Evolutionary conservation across 192 early-diverging fungal genomes (phyloP), one percentile per base, ranked within the genome.

Genomic region (Umbelopsis isabellina): DNA sequence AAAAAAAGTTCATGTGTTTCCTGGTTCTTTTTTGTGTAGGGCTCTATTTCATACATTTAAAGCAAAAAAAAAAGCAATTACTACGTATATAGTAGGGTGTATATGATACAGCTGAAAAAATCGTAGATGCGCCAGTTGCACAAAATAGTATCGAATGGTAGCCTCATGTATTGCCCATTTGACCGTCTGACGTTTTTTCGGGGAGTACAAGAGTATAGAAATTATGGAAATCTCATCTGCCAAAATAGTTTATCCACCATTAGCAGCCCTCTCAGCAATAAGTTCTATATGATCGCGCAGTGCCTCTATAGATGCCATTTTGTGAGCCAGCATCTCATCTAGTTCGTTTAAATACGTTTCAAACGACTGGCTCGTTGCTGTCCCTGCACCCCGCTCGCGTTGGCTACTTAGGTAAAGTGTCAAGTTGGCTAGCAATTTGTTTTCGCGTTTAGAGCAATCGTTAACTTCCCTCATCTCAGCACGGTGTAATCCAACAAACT

Each of bases 381-480:
- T 16, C 15, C 10, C 30, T 22, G 33, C 13, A 25, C 55, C 55
- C 37, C 55, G 21, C 25, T 61, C 55, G 6, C 55, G 55, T 35
- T 61, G 55, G 33, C 55, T 61, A 30, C 86, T 84, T 65, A 88
- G 74, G 9, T 85, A 84, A 46, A 89, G 75, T 6, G 84, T 82
- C 69, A 90, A 82, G 70, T 87, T 88, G 46, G 86, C 86, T 18
- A 86, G 70, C 11, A 85, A 53, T 66, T 92, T 85, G 7, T 87
- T 88, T 75, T 92, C 91, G 65, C 81, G 72, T 44, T 89, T 90
- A 30, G 85, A 88, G 35, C 83, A 80, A 52, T 92, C 91, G 8
- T 83, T 85, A 0, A 78, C 84, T 35, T 85, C 82, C 15, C 88
- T 83, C 46, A 92, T 84, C 69, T 92, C 84, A 9, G 83, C 78